phyloP scores from a whole-genome alignment of 1,284 basidiomycete genomes.

The Ceratobasidium sp. region DNA sequence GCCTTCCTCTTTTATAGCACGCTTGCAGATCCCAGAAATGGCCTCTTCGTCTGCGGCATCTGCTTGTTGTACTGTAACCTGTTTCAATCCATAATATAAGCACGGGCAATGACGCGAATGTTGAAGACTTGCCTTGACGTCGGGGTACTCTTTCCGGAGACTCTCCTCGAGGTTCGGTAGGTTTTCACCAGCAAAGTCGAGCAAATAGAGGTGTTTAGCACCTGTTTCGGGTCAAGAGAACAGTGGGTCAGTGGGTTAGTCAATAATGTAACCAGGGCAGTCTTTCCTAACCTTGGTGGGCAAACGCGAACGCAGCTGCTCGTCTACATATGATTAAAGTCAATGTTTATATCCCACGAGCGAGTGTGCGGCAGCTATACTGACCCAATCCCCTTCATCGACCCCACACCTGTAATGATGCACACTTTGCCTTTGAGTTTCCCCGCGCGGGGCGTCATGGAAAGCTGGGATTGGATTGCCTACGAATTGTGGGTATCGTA shows the following conservation, averaged over 20 bases:
- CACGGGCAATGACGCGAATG: neutral
- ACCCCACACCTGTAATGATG: slow-evolving; percentile 86
- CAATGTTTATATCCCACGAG: neutral
- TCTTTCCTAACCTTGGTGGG: slow-evolving; percentile 71
- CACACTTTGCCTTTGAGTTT: slow-evolving; percentile 84
- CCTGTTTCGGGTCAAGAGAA: slow-evolving; percentile 58
- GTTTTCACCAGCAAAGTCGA: slow-evolving; percentile 77
- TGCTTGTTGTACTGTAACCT: slow-evolving; percentile 75
- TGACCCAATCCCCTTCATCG: slow-evolving; percentile 84
- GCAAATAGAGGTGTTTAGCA: slow-evolving; percentile 80
- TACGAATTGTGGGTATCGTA: no score
- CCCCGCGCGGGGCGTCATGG: slow-evolving; percentile 60
- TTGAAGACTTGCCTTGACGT: slow-evolving; percentile 67
- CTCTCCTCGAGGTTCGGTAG: slow-evolving; percentile 73
- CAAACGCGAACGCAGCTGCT: slow-evolving; percentile 75
- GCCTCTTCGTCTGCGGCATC: slow-evolving; percentile 85
- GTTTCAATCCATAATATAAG: neutral
- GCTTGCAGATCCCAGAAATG: slow-evolving; percentile 72
- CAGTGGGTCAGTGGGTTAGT: neutral
- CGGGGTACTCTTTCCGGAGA: slow-evolving; percentile 72
- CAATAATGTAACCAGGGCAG: neutral
- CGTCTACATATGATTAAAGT: slow-evolving; percentile 55
- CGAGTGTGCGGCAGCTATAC: slow-evolving; percentile 45
- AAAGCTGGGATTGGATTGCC: slow-evolving; percentile 74
- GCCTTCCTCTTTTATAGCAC: slow-evolving; percentile 79